Conservation (phyloP, 2,329 filamentous ascomycete genomes). For the Pseudopyricularia javanii region DNA sequence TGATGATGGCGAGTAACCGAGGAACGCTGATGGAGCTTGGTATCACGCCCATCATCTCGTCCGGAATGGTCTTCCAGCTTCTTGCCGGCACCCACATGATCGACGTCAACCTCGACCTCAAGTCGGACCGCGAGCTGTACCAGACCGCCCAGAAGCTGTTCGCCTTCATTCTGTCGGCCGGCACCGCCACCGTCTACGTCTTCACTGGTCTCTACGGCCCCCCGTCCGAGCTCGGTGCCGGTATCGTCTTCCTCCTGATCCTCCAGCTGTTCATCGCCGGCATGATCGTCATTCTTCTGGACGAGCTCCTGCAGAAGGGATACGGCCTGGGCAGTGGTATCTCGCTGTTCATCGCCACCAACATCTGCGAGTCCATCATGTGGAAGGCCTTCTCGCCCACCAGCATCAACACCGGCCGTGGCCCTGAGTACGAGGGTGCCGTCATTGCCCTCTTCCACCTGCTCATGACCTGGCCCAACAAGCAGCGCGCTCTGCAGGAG, state of each 20-base stretch:
- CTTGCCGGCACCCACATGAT: constrained; percentile 98
- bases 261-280: constrained; percentile 96
- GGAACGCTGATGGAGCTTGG: constrained; percentile 93
- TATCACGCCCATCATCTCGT: constrained; percentile 98
- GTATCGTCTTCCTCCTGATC: constrained; percentile 95
- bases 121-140: constrained; percentile 99
- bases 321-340: constrained; percentile 98
- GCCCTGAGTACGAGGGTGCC: constrained; percentile 96
- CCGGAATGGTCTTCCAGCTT: constrained; percentile 99
- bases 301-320: constrained; percentile 98
- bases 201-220: constrained; percentile 96
- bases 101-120: constrained; percentile 99
- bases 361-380: constrained; percentile 99
- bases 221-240: constrained; percentile 90
- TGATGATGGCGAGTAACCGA: constrained; percentile 99
- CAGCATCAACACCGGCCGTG: constrained; percentile 98
- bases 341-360: constrained; percentile 98
- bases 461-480: constrained; percentile 96
- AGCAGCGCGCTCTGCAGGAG: constrained; percentile 95
- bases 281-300: constrained; percentile 96
- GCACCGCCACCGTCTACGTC: constrained; percentile 95
- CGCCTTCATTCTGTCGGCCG: constrained; percentile 93
- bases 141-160: constrained; percentile 99
- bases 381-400: constrained; percentile 99
- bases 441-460: constrained; percentile 97